Evolutionary conservation across 2,329 filamentous ascomycete genomes (phyloP), one percentile per base, ranked within the genome.

Genomic region (Sporothrix protearum): DNA sequence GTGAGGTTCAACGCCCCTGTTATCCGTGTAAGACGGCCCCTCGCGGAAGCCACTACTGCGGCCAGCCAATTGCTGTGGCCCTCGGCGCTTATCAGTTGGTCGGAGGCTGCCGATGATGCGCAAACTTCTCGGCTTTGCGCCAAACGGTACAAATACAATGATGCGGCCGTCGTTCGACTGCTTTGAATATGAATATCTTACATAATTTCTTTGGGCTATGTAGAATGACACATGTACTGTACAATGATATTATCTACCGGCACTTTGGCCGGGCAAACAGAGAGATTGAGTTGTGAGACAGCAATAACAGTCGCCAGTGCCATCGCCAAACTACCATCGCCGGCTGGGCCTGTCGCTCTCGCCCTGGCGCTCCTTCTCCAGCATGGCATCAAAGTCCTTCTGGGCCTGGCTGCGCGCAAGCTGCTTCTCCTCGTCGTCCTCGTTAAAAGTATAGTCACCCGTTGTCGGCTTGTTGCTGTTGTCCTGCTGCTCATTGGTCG

Each of bases 381-480:
- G 71, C 75, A 77, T 74, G n/a, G 63, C 75, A 22, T 77, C 76
- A 68, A 77, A 77, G 28, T 76, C 73, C 55, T 69, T 74, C 49
- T 77, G 76, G 1, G 73, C 76, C 30, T 71, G 59, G 36, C 71
- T 59, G 33, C 72, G 73, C 14, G 71, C 72, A 10, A 39, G 12
- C 19, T 69, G 12, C 61, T 73, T 74, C 22, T 73, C 73, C 36
- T 69, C 73, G 25, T 73, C 64, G 4, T 25, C 55, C n/a, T 55
- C 28, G 22, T 67, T 53, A 66, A 70, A 74, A 7, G 70, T 70
- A 68, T 72, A 71, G 57, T 73, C 74, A 7, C 69, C 53, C 7
- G 66, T 59, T 28, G 71, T 69, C 57, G 66, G 47, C 19, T 16
- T 30, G 39, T 61, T 53, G 33, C 42, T 14, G 47, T 42, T 10